Percentiles rank a stretch among this genome's conserved stretches.
Conservation (phyloP, 371 early-diverging fungal genomes). For the Dentiscutata heterogama region DNA sequence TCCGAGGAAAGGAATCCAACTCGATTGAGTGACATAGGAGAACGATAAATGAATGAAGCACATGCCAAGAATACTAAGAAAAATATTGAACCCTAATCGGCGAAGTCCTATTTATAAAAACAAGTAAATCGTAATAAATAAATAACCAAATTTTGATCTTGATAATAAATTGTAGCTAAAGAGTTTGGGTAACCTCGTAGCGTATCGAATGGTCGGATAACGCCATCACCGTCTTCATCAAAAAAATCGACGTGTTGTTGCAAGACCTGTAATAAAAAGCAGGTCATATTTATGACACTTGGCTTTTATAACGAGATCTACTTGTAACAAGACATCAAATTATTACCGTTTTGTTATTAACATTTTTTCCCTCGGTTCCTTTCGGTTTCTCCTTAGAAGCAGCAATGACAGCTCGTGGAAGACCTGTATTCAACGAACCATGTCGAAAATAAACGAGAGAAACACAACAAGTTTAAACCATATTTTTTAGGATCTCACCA, state of each 20-base stretch:
- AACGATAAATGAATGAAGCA: constrained; percentile 56
- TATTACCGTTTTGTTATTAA: constrained; percentile 3
- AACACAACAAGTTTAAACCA: not conserved
- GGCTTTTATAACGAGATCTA: not conserved
- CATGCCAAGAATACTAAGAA: constrained; percentile 50
- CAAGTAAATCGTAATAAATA: too few species aligned
- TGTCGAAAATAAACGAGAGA: not conserved
- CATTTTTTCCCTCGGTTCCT: not conserved
- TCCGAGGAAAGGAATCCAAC: constrained; percentile 49
- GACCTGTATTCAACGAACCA: not conserved
- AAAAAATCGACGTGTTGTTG: constrained; percentile 61
- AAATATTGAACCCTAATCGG: constrained; percentile 58
- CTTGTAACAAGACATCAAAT: not conserved
- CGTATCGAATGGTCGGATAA: constrained; percentile 56
- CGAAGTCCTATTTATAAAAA: constrained; percentile 49
- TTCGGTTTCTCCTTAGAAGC: constrained; percentile 25
- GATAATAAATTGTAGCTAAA: not conserved
- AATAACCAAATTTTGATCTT: not conserved
- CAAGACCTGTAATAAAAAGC: constrained; percentile 48
- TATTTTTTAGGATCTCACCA: not conserved
- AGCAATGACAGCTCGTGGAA: constrained; percentile 38
- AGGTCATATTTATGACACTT: not conserved
- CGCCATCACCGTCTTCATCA: constrained; percentile 54
- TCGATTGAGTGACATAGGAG: constrained; percentile 49
- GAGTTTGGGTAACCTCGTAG: constrained; percentile 36